A percentile compares a stretch with the other conserved stretches of the same genome.
phyloP scores from a whole-genome alignment of 176 grass and related monocot genomes.

The Avena eriantha region DNA sequence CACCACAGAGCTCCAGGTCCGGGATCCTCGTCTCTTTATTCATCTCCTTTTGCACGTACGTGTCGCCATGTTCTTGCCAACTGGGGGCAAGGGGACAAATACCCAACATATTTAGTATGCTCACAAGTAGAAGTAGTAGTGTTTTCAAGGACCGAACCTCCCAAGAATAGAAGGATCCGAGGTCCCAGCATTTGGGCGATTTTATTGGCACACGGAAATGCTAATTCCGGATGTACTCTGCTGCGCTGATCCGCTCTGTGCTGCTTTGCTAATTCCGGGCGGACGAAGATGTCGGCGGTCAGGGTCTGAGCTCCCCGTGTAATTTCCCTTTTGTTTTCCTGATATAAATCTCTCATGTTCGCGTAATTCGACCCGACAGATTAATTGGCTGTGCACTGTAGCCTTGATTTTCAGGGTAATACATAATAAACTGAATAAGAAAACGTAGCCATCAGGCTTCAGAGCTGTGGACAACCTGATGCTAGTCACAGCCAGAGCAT shows the following conservation, averaged over 20 bases:
- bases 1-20: conserved; percentile 96
- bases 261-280: background rate
- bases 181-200: conserved; percentile 10
- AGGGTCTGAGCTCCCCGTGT: background rate
- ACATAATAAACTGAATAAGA: background rate
- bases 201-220: background rate
- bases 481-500: background rate
- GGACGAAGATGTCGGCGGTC: background rate
- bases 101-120: background rate
- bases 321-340: background rate
- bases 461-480: background rate
- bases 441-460: background rate
- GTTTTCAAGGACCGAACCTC: background rate
- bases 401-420: background rate
- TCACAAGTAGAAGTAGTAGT: background rate
- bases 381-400: background rate
- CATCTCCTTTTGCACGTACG: background rate
- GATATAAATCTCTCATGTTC: too few species aligned
- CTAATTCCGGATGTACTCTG: background rate
- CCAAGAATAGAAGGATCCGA: conserved; percentile 10
- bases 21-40: background rate
- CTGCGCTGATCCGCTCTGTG: background rate
- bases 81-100: background rate
- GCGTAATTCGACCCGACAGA: background rate
- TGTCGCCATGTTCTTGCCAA: background rate